Conservation (phyloP, 163 green algal species). For the Scenedesmus sp. region DNA sequence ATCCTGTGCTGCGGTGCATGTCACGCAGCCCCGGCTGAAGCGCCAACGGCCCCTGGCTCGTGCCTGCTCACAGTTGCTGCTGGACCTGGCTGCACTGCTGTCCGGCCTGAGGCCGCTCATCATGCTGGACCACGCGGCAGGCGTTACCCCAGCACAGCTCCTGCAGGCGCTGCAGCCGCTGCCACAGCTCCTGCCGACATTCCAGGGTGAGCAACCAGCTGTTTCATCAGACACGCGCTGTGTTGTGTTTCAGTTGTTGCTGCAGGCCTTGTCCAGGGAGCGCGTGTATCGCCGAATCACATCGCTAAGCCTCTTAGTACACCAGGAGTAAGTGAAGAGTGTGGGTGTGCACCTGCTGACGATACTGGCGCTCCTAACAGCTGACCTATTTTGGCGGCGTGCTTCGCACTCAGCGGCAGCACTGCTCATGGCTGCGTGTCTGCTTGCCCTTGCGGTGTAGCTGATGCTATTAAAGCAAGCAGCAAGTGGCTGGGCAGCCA, state of each 20-base stretch:
- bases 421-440: not conserved
- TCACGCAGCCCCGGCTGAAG: not conserved
- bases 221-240: too few relatives aligned
- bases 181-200: not conserved
- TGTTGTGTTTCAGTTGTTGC: too few relatives aligned
- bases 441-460: not conserved
- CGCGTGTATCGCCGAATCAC: too few relatives aligned
- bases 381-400: not conserved
- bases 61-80: slow-evolving; percentile 11
- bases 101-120: slow-evolving; percentile 48
- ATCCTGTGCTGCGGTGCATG: not conserved
- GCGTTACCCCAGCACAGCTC: slow-evolving; percentile 33
- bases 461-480: not conserved
- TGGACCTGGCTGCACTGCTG: slow-evolving; percentile 33
- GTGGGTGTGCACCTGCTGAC: not conserved
- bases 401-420: not conserved
- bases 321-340: too few relatives aligned
- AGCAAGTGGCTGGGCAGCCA: not conserved
- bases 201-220: slow-evolving; percentile 49
- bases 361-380: not conserved
- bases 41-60: slow-evolving; percentile 22
- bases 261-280: too few relatives aligned
- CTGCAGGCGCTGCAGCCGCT: slow-evolving; percentile 37
- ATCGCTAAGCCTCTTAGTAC: too few relatives aligned
- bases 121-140: slow-evolving; percentile 64